Percentiles rank a stretch among this genome's conserved stretches.
phyloP scores from a whole-genome alignment of 257 asterid genomes.

The Primulina tabacum region DNA sequence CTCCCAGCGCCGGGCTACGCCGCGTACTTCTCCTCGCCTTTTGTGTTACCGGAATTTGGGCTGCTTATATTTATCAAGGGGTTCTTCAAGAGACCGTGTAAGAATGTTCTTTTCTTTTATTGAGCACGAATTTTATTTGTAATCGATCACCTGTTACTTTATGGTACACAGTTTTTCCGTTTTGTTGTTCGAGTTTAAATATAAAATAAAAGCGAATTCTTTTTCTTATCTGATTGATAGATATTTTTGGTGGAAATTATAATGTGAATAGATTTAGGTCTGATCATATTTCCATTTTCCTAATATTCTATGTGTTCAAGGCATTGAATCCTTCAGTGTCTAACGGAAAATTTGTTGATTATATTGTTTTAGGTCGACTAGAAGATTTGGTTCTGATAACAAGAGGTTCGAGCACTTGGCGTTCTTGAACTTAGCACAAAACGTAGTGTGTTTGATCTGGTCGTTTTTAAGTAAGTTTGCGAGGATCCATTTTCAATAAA shows the following conservation, averaged over 20 bases:
- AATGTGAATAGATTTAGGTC: slow-evolving; percentile 5
- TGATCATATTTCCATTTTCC: slow-evolving; percentile 13
- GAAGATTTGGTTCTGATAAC: slow-evolving; percentile 77
- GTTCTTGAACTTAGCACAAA: slow-evolving; percentile 88
- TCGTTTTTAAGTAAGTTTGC: slow-evolving; percentile 77
- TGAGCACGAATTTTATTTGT: not conserved
- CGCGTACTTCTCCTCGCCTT: slow-evolving; percentile 73
- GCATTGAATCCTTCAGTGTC: not conserved
- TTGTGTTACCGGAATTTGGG: slow-evolving; percentile 95
- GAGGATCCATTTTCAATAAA: slow-evolving; percentile 1
- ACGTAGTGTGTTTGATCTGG: slow-evolving; percentile 90
- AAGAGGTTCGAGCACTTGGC: slow-evolving; percentile 98
- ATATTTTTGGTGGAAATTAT: not conserved
- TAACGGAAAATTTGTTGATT: slow-evolving; percentile 2
- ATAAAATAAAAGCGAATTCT: not conserved
- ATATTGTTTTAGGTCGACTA: slow-evolving; percentile 66
- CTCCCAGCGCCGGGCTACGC: slow-evolving; percentile 65
- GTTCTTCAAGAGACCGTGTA: slow-evolving; percentile 92
- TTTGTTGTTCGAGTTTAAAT: not conserved
- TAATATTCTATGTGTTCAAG: slow-evolving; percentile 6
- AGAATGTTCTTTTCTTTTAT: slow-evolving; percentile 15
- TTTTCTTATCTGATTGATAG: not conserved
- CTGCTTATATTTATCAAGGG: slow-evolving; percentile 95
- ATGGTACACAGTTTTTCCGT: not conserved
- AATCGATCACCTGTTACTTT: not conserved